Conservation (phyloP, 73 alveolate genomes). For the Paramecium caudatum region DNA sequence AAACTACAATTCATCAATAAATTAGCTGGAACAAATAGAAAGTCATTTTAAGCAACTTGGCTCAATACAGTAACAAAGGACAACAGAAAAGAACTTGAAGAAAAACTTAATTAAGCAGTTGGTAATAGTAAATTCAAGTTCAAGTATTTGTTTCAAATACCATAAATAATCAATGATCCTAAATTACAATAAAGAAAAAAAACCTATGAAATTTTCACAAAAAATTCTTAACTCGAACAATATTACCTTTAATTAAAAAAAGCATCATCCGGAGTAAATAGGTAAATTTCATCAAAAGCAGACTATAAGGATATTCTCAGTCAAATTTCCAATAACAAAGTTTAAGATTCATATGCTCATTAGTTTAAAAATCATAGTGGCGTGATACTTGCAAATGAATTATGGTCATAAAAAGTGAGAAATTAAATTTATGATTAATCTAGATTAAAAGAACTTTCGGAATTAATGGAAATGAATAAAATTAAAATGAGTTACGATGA, state of each 20-base stretch:
- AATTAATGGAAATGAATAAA: constrained; percentile 54
- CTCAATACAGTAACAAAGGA: constrained; percentile 11
- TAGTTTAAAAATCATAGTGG: constrained; percentile 3
- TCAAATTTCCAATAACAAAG: constrained; percentile 32
- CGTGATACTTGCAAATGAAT: constrained; percentile 6
- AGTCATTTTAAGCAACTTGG: background rate
- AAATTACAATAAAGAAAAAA: constrained; percentile 31
- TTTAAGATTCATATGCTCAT: background rate
- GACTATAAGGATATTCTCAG: constrained; percentile 31
- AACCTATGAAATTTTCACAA: constrained; percentile 48
- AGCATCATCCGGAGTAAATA: constrained; percentile 35
- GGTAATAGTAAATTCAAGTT: constrained; percentile 45
- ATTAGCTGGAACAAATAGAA: background rate
- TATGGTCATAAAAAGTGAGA: constrained; percentile 46
- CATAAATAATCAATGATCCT: constrained; percentile 32
- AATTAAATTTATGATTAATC: constrained; percentile 36
- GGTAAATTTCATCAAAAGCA: constrained; percentile 33
- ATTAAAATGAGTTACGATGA: constrained; percentile 61
- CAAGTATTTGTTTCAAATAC: constrained; percentile 16
- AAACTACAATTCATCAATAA: constrained; percentile 22
- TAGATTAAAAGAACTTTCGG: constrained; percentile 58
- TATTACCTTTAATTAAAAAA: constrained; percentile 42
- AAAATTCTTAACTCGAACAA: constrained; percentile 7
- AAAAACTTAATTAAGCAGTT: constrained; percentile 4
- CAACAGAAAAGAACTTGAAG: background rate